These are phyloP conservation scores for Diplodia intermedia DNA, from an alignment of 2,329 filamentous ascomycete genomes.

Conservation along the genomic window DNA sequence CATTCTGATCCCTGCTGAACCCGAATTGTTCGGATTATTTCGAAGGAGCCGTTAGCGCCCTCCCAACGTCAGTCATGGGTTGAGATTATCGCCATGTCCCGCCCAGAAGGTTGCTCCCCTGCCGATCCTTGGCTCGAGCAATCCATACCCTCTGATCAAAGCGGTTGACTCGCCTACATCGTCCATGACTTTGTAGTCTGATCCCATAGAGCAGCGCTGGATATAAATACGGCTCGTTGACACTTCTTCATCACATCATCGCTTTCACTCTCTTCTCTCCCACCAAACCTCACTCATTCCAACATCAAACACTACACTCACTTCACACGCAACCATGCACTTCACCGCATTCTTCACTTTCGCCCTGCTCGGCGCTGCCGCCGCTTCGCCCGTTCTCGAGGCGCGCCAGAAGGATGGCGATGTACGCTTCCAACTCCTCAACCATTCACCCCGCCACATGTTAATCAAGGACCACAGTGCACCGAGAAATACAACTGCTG, in stretches of 20 bases:
- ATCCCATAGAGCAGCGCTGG: background rate
- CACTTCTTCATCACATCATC: background rate
- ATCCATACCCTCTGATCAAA: background rate
- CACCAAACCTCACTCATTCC: background rate
- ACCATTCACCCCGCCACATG: fast-evolving
- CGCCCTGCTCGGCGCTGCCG: background rate
- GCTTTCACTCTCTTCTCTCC: background rate
- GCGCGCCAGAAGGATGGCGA: background rate
- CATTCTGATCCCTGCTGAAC: no score
- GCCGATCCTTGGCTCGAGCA: background rate
- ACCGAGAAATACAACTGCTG: background rate
- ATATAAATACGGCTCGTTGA: background rate
- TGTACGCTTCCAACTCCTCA: background rate
- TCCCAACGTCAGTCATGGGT: background rate
- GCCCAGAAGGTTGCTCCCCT: background rate
- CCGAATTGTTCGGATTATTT: no score
- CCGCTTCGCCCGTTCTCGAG: background rate
- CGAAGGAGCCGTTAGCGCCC: background rate
- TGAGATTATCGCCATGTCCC: background rate
- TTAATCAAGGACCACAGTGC: background rate
- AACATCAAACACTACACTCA: background rate
- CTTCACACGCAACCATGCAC: background rate
- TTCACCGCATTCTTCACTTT: background rate
- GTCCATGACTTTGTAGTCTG: background rate
- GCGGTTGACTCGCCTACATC: background rate